A percentile compares a stretch with the other conserved stretches of the same genome.
Conservation (phyloP, 768 basidiomycete species). For the Termitomyces sp. region DNA sequence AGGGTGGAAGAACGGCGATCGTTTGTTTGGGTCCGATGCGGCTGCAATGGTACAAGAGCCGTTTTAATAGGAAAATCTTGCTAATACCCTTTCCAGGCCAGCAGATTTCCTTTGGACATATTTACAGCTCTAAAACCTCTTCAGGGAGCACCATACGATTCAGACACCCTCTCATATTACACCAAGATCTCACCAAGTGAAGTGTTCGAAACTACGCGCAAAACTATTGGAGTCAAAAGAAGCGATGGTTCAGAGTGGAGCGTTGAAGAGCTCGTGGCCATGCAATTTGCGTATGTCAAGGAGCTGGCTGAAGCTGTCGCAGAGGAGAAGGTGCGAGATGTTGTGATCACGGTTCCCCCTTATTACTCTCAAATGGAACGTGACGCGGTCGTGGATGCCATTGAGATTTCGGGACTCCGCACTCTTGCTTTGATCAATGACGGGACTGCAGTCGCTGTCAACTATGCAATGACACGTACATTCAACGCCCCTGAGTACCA, state of each 20-base stretch:
- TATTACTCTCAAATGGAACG: conserved; percentile 90
- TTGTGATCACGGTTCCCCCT: conserved; percentile 85
- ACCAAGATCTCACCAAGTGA: conserved; percentile 50
- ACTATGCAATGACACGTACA: conserved; percentile 94
- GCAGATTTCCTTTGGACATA: conserved; percentile 84
- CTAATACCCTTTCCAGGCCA: conserved; percentile 51
- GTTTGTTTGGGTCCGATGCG: conserved; percentile 87
- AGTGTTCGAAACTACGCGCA: conserved; percentile 47
- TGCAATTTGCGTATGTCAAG: conserved; percentile 90
- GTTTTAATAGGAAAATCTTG: background rate
- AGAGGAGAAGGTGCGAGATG: conserved; percentile 75
- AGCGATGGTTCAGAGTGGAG: conserved; percentile 68
- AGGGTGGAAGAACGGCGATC: conserved; percentile 87
- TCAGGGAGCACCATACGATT: conserved; percentile 62
- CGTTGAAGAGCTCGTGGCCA: conserved; percentile 87
- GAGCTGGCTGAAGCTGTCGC: conserved; percentile 75
- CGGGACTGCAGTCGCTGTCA: conserved; percentile 91
- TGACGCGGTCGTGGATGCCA: conserved; percentile 86
- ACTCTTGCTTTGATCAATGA: conserved; percentile 87
- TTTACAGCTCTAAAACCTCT: conserved; percentile 84
- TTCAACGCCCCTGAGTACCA: conserved; percentile 82
- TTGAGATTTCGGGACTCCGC: conserved; percentile 84
- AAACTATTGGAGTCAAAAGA: conserved; percentile 54
- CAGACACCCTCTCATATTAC: conserved; percentile 54
- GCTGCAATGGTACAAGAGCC: conserved; percentile 67